Evolutionary conservation across 164 flowering plant genomes (phyloP).

Genomic region (Vitis rupestris): DNA sequence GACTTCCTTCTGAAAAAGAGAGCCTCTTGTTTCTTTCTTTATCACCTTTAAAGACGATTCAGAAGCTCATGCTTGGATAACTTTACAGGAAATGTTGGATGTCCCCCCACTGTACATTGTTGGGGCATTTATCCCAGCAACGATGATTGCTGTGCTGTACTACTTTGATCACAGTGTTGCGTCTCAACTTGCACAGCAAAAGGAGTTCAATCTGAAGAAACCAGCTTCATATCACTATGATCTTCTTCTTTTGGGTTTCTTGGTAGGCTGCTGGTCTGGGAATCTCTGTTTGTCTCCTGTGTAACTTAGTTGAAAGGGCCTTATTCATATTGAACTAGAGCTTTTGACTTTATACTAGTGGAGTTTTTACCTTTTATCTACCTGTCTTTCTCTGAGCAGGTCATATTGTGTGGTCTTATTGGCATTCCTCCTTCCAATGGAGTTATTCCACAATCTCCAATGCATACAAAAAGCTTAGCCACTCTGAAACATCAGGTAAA

Average conservation of each 20-base stretch:
- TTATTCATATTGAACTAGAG: background rate
- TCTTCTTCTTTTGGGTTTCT: constrained; percentile 85
- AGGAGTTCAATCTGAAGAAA: constrained; percentile 93
- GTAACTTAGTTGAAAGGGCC: background rate
- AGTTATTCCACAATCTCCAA: constrained; percentile 97
- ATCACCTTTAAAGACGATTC: background rate
- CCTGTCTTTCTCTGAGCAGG: constrained; percentile 31
- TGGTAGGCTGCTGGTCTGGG: constrained; percentile 46
- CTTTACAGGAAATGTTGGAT: constrained; percentile 79
- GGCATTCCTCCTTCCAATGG: constrained; percentile 99
- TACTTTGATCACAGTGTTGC: constrained; percentile 99
- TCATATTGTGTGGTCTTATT: constrained; percentile 77
- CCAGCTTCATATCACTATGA: constrained; percentile 95
- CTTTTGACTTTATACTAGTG: background rate
- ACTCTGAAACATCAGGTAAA: constrained; percentile 91
- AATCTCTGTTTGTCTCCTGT: background rate
- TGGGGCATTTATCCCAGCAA: constrained; percentile 97
- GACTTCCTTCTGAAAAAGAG: background rate
- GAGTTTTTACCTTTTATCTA: background rate
- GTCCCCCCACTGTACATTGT: constrained; percentile 82
- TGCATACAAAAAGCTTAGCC: constrained; percentile 97
- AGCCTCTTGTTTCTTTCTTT: background rate
- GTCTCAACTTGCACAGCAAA: constrained; percentile 93
- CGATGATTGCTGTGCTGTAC: constrained; percentile 98
- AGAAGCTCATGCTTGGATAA: constrained; percentile 12